Evolutionary conservation across 106 monocot species (phyloP), one percentile per base, ranked within the genome.

Genomic region (Dendrobium huoshanense): DNA sequence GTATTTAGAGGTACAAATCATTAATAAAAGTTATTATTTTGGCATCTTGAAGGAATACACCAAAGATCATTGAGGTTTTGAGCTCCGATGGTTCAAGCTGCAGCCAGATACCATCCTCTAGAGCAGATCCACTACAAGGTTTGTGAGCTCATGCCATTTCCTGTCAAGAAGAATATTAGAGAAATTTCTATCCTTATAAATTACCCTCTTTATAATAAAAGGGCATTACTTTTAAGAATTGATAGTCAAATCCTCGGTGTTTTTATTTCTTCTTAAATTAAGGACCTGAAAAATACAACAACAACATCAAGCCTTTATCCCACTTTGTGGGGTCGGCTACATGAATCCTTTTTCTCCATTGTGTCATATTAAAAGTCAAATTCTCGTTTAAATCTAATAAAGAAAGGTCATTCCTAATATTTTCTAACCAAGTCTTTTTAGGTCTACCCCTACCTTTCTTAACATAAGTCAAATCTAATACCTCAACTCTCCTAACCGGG

Each of bases 51-150:
- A 77, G 82, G 41, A 73, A 73, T 70, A 79, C 67, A 17, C 83
- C 83, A 3, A 83, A 78, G 79, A 58, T 83, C 2, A 74, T 83
- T 79, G 78, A 83, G 77, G 33, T 79, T 72, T 74, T 78, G 43
- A 83, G 83, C 73, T 55, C 56, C 4, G 83, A 83, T 79, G 83
- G 83, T 58, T 89, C 87, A 49, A 81, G 79, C 22, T 94, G 94
- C 83, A 89, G 85, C 82, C 56, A 88, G 55, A 64, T 98, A 79
- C 85, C 91, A 68, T 86, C 92, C 55, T 98, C 90, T 20, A 88
- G 83, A 79, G 67, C 31, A 6, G 81, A 81, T 45, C 73, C 92
- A 17, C 67, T 86, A 64, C 77, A 89, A 91, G 97, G 97, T 88
- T 58, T 9, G 81, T 74, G 49, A 74, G 7, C 55, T 61, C 7